A percentile compares a stretch with the other conserved stretches of the same genome.
Conservation (phyloP, 192 early-diverging fungal genomes). For the Rhizophlyctis rosea region DNA sequence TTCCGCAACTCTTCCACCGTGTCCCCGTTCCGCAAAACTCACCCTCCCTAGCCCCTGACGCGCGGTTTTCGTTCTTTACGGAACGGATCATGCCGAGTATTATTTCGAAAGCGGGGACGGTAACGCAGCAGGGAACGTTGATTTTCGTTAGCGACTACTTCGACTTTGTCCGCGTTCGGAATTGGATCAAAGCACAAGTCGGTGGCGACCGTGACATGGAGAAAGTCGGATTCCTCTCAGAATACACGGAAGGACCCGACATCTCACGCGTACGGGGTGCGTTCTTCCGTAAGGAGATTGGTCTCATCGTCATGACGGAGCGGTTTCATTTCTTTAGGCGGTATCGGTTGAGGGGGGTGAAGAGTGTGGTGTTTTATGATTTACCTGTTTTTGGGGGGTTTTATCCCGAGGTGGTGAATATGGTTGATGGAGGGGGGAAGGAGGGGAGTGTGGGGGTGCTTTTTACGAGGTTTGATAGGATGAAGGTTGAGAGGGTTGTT, state of each 20-base stretch:
- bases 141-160: conserved; percentile 93
- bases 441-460: conserved; percentile 41
- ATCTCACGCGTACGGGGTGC: conserved; percentile 71
- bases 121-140: conserved; percentile 39
- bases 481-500: conserved; percentile 86
- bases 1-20: conserved; percentile 60
- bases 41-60: conserved; percentile 68
- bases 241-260: conserved; percentile 82
- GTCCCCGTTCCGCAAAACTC: conserved; percentile 56
- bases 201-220: too few relatives aligned
- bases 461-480: conserved; percentile 69
- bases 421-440: conserved; percentile 49
- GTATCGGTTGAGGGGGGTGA: conserved; percentile 78
- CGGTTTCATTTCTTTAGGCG: conserved; percentile 95
- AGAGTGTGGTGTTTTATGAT: conserved; percentile 85
- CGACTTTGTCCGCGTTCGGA: conserved; percentile 93
- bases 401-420: conserved; percentile 88
- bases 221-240: conserved; percentile 76
- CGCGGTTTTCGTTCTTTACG: conserved; percentile 81
- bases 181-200: conserved; percentile 77
- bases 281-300: conserved; percentile 78
- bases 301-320: conserved; percentile 85
- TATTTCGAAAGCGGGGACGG: conserved; percentile 41
- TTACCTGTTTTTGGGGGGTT: conserved; percentile 81
- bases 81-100: conserved; percentile 64